Percentiles rank a stretch among this genome's conserved stretches.
These are phyloP conservation scores for Eruca vesicaria DNA, from an alignment of 441 rosid genomes.

Conservation along the genomic window DNA sequence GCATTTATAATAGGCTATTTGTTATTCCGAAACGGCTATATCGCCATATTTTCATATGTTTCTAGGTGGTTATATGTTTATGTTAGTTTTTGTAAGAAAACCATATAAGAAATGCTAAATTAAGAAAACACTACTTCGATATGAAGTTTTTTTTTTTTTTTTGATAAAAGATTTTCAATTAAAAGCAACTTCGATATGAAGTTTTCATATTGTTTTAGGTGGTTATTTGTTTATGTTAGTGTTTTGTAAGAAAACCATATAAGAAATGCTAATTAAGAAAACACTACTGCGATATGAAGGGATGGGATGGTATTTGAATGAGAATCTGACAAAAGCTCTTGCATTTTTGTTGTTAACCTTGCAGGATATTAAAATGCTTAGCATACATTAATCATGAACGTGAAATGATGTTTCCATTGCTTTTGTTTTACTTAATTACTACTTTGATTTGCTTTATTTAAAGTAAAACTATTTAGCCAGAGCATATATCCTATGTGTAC, in stretches of 20 bases:
- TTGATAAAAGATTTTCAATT: too few species aligned
- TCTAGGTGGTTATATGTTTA: not conserved
- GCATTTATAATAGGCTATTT: not conserved
- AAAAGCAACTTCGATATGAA: too few species aligned
- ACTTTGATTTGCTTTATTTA: conserved; percentile 11
- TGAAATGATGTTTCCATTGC: not conserved
- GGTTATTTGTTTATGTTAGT: not conserved
- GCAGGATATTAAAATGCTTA: not conserved
- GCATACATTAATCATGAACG: conserved; percentile 1
- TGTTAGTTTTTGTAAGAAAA: not conserved
- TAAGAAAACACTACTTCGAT: not conserved
- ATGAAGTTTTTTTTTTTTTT: too few species aligned
- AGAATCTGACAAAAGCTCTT: not conserved
- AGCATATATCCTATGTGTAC: conserved; percentile 14
- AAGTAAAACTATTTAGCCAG: not conserved
- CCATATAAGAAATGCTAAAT: not conserved
- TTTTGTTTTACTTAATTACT: conserved; percentile 1
- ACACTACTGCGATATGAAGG: not conserved
- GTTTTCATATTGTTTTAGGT: not conserved
- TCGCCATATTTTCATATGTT: not conserved
- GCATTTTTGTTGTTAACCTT: not conserved
- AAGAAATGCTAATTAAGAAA: not conserved
- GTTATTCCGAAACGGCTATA: not conserved
- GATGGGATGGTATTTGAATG: not conserved
- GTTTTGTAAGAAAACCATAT: not conserved